Evolutionary conservation across 2,329 filamentous ascomycete genomes (phyloP), one percentile per base, ranked within the genome.

Genomic region (Ploettnerulaceae sp.): DNA sequence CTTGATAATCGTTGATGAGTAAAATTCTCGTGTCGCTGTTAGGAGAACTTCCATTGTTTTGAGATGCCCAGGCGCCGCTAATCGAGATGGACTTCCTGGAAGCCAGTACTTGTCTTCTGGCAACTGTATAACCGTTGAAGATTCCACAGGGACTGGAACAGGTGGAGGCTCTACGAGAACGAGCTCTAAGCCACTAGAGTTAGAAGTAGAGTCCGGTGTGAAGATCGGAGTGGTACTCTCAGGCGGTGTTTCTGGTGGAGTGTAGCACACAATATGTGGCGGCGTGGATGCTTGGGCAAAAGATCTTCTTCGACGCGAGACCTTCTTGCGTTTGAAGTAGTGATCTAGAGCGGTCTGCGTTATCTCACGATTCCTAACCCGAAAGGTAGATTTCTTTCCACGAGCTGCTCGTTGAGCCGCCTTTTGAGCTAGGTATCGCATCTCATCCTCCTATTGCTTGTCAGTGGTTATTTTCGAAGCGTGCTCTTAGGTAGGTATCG

Each of bases 311-410:
- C 24, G 18, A 18, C 15, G 20, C 17, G 37, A 21, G 7, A 40
- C 31, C 25, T 40, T 40, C 37, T 40, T 40, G 25, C 37, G 25
- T 26, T 40, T 40, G 37, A 40, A 40, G 37, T 40, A 40, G 37
- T 40, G 37, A 40, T 40, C 37, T 9, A 40, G 25, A 8, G 37
- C 25, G 21, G 37, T 26, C 14, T 40, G 37, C 18, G 37, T 29
- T 17, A 40, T 40, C 11, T 40, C 37, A 4, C 37, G 25, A 40
- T 40, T 40, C 9, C 37, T 40, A 7, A 40, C 37, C 17, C 37
- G 37, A 18, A 40, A 40, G 22, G 37, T 26, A 40, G 37, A 40
- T 7, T 26, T 24, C 31, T 40, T 40, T 8, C 37, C 37, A 40
- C 28, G 8, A 15, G 37, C 37, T 24, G 37, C 37, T 9, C 37